These are phyloP conservation scores for Lepiota subincarnata DNA, from an alignment of 768 basidiomycete species.

Conservation along the genomic window DNA sequence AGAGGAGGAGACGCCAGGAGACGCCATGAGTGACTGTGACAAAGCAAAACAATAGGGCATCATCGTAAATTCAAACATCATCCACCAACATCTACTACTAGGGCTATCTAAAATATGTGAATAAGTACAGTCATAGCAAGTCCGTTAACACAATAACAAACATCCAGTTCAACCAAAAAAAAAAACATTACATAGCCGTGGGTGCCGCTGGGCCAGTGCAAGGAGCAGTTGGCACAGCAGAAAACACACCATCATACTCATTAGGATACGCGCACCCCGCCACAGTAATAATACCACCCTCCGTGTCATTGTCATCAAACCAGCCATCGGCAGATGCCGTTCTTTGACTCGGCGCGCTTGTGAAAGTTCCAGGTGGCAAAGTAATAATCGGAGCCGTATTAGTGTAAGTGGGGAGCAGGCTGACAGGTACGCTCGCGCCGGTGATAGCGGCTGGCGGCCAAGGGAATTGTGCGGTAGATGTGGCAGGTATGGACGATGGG, in stretches of 20 bases:
- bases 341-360: slow-evolving; percentile 29
- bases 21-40: slow-evolving; percentile 6
- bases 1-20: background rate
- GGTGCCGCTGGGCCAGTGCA: slow-evolving; percentile 20
- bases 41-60: too few species aligned
- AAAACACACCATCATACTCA: slow-evolving; percentile 21
- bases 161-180: too few species aligned
- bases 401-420: slow-evolving; percentile 53
- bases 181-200: background rate
- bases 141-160: background rate
- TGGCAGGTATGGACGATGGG: slow-evolving; percentile 39
- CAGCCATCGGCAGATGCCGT: slow-evolving; percentile 42
- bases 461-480: slow-evolving; percentile 30
- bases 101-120: too few species aligned
- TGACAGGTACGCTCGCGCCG: slow-evolving; percentile 33
- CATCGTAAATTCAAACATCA: too few species aligned
- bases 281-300: slow-evolving; percentile 31
- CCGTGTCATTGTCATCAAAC: slow-evolving; percentile 37
- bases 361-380: slow-evolving; percentile 31
- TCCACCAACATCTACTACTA: too few species aligned
- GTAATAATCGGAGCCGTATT: slow-evolving; percentile 53
- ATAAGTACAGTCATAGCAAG: too few species aligned
- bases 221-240: slow-evolving; percentile 20
- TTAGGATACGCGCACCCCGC: slow-evolving; percentile 46
- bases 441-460: slow-evolving; percentile 58